Percentiles rank a stretch among this genome's conserved stretches.
phyloP scores from a whole-genome alignment of 352 stramenopile species.

The Thalassiosira sp. region DNA sequence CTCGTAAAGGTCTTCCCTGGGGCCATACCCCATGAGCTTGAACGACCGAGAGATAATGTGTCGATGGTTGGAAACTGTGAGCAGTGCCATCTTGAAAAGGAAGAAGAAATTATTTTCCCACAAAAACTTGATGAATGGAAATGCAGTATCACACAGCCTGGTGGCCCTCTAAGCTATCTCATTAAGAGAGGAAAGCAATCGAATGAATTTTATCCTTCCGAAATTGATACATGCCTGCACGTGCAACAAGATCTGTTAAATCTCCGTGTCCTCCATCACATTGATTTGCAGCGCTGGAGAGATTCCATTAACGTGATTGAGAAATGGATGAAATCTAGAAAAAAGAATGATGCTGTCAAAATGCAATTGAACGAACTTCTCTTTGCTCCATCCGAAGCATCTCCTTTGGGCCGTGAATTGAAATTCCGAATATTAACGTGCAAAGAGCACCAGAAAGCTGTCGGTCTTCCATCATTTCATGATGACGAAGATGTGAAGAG shows the following conservation, averaged over 20 bases:
- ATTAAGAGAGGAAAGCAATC: conserved; percentile 5
- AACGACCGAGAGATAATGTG: conserved; percentile 28
- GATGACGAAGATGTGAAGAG: conserved; percentile 5
- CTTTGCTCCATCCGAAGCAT: conserved; percentile 8
- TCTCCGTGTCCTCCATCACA: conserved; percentile 31
- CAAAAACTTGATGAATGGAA: conserved; percentile 52
- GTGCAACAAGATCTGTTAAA: neutral
- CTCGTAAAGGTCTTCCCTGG: conserved; percentile 66
- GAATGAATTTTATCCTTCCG: conserved; percentile 5
- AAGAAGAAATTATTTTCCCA: conserved; percentile 39
- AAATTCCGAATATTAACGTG: conserved; percentile 37
- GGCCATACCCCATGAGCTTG: conserved; percentile 51
- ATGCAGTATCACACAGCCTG: conserved; percentile 14
- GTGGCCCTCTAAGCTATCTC: conserved; percentile 12
- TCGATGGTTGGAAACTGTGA: conserved; percentile 48
- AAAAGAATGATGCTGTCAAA: conserved; percentile 24
- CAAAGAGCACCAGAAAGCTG: conserved; percentile 25
- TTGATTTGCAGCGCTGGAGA: conserved; percentile 41
- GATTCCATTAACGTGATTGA: conserved; percentile 24
- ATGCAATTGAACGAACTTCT: conserved; percentile 37
- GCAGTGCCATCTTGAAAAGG: conserved; percentile 38
- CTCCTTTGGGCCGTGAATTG: conserved; percentile 15
- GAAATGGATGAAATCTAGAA: conserved; percentile 27
- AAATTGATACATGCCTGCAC: conserved; percentile 22
- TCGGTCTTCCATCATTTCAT: conserved; percentile 23